Evolutionary conservation across 2,329 filamentous ascomycete genomes (phyloP), one percentile per base, ranked within the genome.

Genomic region (Chaetomium sp.): DNA sequence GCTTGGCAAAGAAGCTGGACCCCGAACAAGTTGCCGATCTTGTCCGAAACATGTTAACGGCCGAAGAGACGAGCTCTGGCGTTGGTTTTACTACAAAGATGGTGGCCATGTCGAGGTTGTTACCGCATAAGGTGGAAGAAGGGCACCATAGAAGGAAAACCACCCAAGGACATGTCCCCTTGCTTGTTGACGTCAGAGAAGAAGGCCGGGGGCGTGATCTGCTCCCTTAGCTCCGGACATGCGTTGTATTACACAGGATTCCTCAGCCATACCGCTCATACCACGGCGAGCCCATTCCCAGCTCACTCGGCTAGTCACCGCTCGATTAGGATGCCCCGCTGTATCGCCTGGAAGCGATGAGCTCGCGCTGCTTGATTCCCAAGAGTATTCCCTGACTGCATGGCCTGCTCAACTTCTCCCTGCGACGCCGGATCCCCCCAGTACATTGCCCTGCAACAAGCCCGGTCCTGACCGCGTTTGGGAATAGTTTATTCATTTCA

Each of bases 401-500:
- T 62, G 53, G 65, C 60, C 54, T 53, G 60, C 59, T 55, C 60
- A 42, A 33, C 49, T 57, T 50, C 49, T 51, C 63, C 63, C 60
- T 33, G 63, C 62, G 63, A 59, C 65, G n/a, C 62, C 25, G 62
- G 23, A 62, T 57, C 12, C 25, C 25, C 50, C 55, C 58, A 62
- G 65, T 57, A 60, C 56, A 60, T 60, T 55, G 59, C 58, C 53
- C 50, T 47, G 25, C 55, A 53, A 68, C 65, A 67, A 65, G 60
- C 64, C 62, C 64, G 55, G 56, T 59, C 57, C 67, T 63, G 58
- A 60, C 64, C 67, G 68, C 67, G 65, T 68, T 72, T 72, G 70
- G 74, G 71, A 73, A 74, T 72, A 67, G 71, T 70, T 71, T 70
- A 67, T 73, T 78, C 77, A 77, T 78, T 75, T 75, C 81, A 78